Evolutionary conservation across 2,329 filamentous ascomycete genomes (phyloP), one percentile per base, ranked within the genome.

Genomic region (Pseudomassariella vexata): DNA sequence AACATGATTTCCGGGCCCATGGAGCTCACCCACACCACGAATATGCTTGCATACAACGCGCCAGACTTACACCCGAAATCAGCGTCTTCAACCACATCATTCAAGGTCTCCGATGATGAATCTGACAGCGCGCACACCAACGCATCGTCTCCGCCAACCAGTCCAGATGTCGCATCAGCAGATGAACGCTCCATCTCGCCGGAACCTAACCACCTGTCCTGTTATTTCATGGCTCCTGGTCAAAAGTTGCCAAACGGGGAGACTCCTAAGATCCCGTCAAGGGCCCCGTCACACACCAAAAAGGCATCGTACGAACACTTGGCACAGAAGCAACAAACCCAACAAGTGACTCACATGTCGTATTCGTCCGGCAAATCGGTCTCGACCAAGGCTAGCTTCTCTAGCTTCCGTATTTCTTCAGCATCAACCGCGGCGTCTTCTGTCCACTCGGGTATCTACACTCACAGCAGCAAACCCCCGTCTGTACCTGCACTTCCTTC

Each of bases 41-140:
- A 96, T 61, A 87, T 94, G 75, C 80, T 95, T 34, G 88, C 87
- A 6, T 95, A 95, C 71, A 90, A 90, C 53, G 89, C 92, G 8
- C 90, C 90, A 30, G 84, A 95, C 53, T 79, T 95, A 15, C 64
- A 70, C 52, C 51, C 56, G 44, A 49, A 52, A 18, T 66, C 73
- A 3, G 62, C 68, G n/a, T 47, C 54, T n/a, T 64, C 66, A 9
- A 66, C 66, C 52, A 67, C 66, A 19, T 66, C 71, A 3, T 63
- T 59, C 37, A 70, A 72, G 45, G 83, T 81, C 4, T 49, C 52
- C 26, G 77, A 77, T 24, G 79, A 84, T 37, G 85, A 90, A 42
- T 87, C 82, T 5, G 85, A 90, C 46, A 68, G 67, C 48, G 75
- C 75, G 36, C 61, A 66, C 22, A 71, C 65, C n/a, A 70, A 55